phyloP scores from a whole-genome alignment of 345 rosid species.

The Gossypium sturtianum region DNA sequence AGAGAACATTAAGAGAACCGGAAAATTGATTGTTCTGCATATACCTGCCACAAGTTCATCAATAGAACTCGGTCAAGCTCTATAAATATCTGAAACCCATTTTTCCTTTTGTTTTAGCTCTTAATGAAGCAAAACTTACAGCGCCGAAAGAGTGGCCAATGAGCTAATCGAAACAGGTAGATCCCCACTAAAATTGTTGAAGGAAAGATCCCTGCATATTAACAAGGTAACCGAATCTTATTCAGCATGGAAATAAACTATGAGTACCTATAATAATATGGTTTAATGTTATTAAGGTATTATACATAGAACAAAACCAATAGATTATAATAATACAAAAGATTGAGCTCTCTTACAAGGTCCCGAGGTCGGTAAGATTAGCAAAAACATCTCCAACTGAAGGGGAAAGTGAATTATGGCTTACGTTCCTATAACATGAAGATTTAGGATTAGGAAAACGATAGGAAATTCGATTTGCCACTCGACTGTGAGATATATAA shows the following conservation, averaged over 20 bases:
- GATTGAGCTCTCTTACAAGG: slow-evolving; percentile 53
- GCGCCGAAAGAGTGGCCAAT: slow-evolving; percentile 56
- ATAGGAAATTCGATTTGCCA: slow-evolving; percentile 7
- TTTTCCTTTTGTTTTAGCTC: background rate
- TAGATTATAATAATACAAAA: background rate
- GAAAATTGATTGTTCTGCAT: slow-evolving; percentile 87
- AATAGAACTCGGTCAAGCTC: slow-evolving; percentile 6
- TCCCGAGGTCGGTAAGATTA: slow-evolving; percentile 43
- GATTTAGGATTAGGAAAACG: slow-evolving; percentile 7
- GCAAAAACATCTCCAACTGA: slow-evolving; percentile 67
- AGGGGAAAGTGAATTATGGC: slow-evolving; percentile 68
- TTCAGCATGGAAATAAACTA: background rate
- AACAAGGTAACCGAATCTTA: background rate
- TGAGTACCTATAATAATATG: background rate
- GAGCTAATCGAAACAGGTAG: slow-evolving; percentile 77
- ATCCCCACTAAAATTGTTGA: slow-evolving; percentile 85
- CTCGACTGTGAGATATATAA: slow-evolving; percentile 18
- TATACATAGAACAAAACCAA: slow-evolving; percentile 1
- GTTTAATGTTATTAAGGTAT: background rate
- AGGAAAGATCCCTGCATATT: slow-evolving; percentile 78
- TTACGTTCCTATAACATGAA: slow-evolving; percentile 51
- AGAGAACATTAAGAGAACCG: slow-evolving; percentile 68
- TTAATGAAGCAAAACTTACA: slow-evolving; percentile 44
- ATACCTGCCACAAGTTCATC: slow-evolving; percentile 48
- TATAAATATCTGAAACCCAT: background rate